phyloP scores from a whole-genome alignment of 1,284 basidiomycete species.

The Rhodotorula sp. region DNA sequence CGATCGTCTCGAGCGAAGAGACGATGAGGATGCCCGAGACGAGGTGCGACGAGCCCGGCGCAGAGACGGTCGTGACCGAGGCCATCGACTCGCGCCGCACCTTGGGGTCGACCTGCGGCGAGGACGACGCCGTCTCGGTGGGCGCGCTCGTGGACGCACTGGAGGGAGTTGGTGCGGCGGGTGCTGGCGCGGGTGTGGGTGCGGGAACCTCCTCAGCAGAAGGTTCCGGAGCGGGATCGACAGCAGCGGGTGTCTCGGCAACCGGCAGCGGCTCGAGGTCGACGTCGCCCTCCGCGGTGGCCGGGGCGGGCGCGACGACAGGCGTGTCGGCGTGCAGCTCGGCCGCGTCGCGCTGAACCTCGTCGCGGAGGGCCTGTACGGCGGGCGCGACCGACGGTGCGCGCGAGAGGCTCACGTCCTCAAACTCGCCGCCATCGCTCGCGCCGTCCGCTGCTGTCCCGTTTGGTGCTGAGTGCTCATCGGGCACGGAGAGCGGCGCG shows the following conservation, averaged over 20 bases:
- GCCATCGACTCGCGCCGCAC: constrained; percentile 37
- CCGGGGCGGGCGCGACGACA: neutral
- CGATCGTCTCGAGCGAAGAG: constrained; percentile 82
- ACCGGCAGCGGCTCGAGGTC: neutral
- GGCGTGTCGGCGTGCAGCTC: constrained; percentile 4
- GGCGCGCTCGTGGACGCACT: neutral
- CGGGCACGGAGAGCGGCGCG: too few species aligned
- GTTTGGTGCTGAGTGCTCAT: neutral
- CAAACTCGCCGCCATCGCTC: constrained; percentile 17
- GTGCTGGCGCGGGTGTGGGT: too few species aligned
- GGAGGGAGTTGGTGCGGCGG: too few species aligned
- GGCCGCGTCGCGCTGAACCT: constrained; percentile 1
- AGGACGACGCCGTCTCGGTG: neutral
- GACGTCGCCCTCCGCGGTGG: neutral
- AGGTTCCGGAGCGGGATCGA: neutral
- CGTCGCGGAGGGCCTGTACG: neutral
- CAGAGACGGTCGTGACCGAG: constrained; percentile 38
- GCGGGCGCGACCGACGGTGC: constrained; percentile 30
- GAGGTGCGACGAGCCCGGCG: constrained; percentile 38
- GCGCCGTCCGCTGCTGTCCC: neutral
- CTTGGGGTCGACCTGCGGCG: neutral
- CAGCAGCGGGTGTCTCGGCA: neutral
- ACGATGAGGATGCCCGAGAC: constrained; percentile 62
- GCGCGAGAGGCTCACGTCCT: constrained; percentile 29
- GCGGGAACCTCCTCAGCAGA: neutral